Evolutionary conservation across 495 filamentous ascomycete species (phyloP).

Genomic region (Penicillium antarcticum): DNA sequence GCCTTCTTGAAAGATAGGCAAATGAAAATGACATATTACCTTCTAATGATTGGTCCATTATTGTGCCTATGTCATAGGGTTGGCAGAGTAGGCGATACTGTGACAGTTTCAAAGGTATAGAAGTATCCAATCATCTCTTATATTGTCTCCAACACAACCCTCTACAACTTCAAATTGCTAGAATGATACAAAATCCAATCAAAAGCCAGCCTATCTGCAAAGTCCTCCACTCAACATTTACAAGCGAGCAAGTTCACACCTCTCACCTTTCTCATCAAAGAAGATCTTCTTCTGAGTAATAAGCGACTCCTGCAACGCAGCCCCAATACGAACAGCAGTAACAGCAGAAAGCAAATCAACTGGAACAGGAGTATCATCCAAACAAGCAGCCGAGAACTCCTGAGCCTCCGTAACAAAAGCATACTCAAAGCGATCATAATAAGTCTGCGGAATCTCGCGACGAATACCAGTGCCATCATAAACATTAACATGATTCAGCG

Average conservation of each 20-base stretch:
- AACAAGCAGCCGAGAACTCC: constrained; percentile 53
- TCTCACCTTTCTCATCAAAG: constrained; percentile 47
- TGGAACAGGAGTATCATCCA: constrained; percentile 52
- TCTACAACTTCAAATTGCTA: too few relatives aligned
- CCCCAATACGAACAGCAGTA: constrained; percentile 57
- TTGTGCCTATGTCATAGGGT: too few relatives aligned
- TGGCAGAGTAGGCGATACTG: too few relatives aligned
- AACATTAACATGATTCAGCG: constrained; percentile 49
- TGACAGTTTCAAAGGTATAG: too few relatives aligned
- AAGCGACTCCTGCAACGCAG: constrained; percentile 58
- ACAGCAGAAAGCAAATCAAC: constrained; percentile 53
- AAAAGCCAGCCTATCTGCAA: background rate
- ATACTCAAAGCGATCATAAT: constrained; percentile 59
- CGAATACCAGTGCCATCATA: constrained; percentile 46
- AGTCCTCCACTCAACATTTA: background rate
- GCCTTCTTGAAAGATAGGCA: too few relatives aligned
- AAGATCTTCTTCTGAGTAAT: constrained; percentile 55
- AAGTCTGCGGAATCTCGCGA: constrained; percentile 54
- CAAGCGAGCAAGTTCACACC: constrained; percentile 27
- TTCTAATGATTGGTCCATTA: too few relatives aligned
- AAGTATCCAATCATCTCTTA: too few relatives aligned
- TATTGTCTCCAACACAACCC: too few relatives aligned
- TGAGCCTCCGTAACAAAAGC: constrained; percentile 63
- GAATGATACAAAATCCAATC: too few relatives aligned
- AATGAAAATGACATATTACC: too few relatives aligned